Evolutionary conservation across 306 rosid species (phyloP).

Genomic region (Cicer yamashitae): DNA sequence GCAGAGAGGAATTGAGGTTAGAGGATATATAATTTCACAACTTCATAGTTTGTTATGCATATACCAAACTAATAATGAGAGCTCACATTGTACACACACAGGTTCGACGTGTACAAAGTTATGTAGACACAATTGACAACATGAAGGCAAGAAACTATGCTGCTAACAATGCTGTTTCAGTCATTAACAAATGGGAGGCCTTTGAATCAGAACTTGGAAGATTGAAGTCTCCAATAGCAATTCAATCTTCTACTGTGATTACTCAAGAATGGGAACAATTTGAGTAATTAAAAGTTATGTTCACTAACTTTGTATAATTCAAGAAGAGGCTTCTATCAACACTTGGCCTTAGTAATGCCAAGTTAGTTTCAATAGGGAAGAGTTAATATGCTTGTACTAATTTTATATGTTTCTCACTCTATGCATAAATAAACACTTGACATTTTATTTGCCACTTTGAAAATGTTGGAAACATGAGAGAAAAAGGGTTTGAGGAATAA

Average conservation of each 20-base stretch:
- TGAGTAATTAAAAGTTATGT: not conserved
- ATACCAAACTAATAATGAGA: not conserved
- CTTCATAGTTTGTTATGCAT: not conserved
- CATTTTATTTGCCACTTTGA: too few species aligned
- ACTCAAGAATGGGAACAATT: slow-evolving; percentile 48
- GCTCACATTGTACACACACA: slow-evolving; percentile 36
- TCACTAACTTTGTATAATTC: not conserved
- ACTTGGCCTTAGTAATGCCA: not conserved
- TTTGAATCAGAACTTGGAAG: slow-evolving; percentile 59
- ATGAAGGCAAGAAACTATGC: slow-evolving; percentile 59
- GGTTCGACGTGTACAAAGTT: slow-evolving; percentile 74
- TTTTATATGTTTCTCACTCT: too few species aligned
- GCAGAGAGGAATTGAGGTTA: slow-evolving; percentile 69
- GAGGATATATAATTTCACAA: not conserved
- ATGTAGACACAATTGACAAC: slow-evolving; percentile 62
- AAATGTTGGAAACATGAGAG: too few species aligned
- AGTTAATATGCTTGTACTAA: not conserved
- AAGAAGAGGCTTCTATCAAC: not conserved
- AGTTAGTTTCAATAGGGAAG: slow-evolving; percentile 15
- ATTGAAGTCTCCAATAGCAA: slow-evolving; percentile 32
- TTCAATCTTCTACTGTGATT: slow-evolving; percentile 40
- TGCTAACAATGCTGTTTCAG: slow-evolving; percentile 45
- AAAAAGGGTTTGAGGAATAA: too few species aligned
- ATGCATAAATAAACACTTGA: too few species aligned
- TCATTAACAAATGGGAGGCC: slow-evolving; percentile 59